Evolutionary conservation across 306 rosid genomes (phyloP).

Genomic region (Quercus dentata): DNA sequence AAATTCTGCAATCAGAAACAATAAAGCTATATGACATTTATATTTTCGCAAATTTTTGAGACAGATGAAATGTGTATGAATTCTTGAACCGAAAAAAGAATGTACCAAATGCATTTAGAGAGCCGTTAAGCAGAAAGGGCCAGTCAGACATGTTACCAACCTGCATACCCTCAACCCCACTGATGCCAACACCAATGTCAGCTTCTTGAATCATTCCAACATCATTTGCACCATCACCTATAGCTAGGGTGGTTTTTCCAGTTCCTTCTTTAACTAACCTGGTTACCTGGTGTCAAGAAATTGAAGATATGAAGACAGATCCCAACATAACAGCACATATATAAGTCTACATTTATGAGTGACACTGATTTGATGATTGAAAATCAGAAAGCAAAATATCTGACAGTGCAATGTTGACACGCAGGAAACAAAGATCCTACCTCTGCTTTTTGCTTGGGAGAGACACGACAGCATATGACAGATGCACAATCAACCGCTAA

Average conservation of each 20-base stretch:
- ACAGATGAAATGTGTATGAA: not conserved
- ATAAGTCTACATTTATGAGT: constrained; percentile 11
- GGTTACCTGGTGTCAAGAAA: constrained; percentile 59
- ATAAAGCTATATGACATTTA: constrained; percentile 3
- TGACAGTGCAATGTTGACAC: not conserved
- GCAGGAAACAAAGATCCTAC: constrained; percentile 37
- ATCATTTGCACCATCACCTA: constrained; percentile 99
- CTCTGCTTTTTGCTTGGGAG: constrained; percentile 97
- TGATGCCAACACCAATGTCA: constrained; percentile 98
- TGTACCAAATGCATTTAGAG: not conserved
- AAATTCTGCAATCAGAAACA: not conserved
- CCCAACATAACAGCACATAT: constrained; percentile 2
- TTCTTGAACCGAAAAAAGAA: not conserved
- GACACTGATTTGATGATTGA: constrained; percentile 1
- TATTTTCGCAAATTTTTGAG: constrained; percentile 6
- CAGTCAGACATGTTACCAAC: constrained; percentile 53
- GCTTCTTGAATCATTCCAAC: constrained; percentile 99
- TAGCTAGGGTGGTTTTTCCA: constrained; percentile 84
- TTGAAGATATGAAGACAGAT: constrained; percentile 9
- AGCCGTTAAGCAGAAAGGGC: constrained; percentile 18
- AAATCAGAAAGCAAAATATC: constrained; percentile 6
- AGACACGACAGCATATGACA: constrained; percentile 95
- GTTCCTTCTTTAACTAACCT: constrained; percentile 93
- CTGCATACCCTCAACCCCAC: constrained; percentile 99
- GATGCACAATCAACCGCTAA: constrained; percentile 97